phyloP scores from a whole-genome alignment of 768 basidiomycete genomes.

The Pholiota microspora region DNA sequence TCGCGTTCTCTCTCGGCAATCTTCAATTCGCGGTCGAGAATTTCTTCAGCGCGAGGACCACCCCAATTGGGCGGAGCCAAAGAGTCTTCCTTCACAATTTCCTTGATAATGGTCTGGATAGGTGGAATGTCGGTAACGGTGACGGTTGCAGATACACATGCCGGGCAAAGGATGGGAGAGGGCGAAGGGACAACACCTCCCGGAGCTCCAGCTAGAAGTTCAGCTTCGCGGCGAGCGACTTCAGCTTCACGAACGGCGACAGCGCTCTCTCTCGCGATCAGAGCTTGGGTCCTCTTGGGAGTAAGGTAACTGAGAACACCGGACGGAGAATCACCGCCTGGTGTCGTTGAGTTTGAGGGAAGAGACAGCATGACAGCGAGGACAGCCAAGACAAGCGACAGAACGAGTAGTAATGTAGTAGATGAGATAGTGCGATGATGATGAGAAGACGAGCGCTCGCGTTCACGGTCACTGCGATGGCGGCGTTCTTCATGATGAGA shows the following conservation, averaged over 20 bases:
- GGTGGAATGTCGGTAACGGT: slow-evolving; percentile 56
- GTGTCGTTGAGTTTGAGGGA: slow-evolving; percentile 47
- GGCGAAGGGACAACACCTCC: slow-evolving; percentile 70
- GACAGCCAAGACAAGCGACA: slow-evolving; percentile 83
- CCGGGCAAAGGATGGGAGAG: slow-evolving; percentile 51
- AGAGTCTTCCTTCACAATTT: slow-evolving; percentile 80
- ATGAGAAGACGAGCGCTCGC: slow-evolving; percentile 57
- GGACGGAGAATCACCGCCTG: slow-evolving; percentile 37
- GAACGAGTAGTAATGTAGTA: slow-evolving; percentile 81
- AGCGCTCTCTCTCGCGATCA: slow-evolving; percentile 75
- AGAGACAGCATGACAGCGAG: slow-evolving; percentile 91
- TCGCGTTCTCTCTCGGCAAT: slow-evolving; percentile 85
- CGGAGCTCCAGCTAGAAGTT: slow-evolving; percentile 77
- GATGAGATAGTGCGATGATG: slow-evolving; percentile 88
- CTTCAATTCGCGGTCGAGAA: slow-evolving; percentile 82
- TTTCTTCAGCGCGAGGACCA: slow-evolving; percentile 73
- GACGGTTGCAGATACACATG: slow-evolving; percentile 53
- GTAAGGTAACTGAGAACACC: slow-evolving; percentile 74
- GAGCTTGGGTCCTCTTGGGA: slow-evolving; percentile 79
- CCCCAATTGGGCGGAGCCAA: slow-evolving; percentile 80
- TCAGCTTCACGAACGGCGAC: slow-evolving; percentile 85
- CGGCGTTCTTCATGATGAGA: slow-evolving; percentile 71
- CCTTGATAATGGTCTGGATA: slow-evolving; percentile 81
- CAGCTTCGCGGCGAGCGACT: slow-evolving; percentile 86
- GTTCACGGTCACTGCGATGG: slow-evolving; percentile 52